Evolutionary conservation across 768 basidiomycete species (phyloP), one percentile per base, ranked within the genome.

Genomic region (Lactarius vividus): DNA sequence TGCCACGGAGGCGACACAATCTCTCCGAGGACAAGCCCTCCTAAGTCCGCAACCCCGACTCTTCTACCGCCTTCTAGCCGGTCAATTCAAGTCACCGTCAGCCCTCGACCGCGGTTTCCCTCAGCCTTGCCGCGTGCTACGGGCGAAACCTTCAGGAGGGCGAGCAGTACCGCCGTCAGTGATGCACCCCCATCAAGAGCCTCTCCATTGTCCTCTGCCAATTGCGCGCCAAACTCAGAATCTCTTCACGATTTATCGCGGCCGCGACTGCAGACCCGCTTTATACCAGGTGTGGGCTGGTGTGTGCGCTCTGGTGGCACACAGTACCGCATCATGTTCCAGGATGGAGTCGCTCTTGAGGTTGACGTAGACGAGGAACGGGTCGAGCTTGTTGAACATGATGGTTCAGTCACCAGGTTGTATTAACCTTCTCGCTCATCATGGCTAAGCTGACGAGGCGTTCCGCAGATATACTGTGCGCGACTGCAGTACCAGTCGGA

Each of bases 341-440:
- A 78, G 23, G 80, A 81, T 70, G 80, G 80, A 1, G 71, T 72
- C 35, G 69, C 74, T 31, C 71, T 81, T 58, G 79, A 80, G 52
- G 73, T 81, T 57, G 79, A 81, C 59, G 77, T 79, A 4, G 80
- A 81, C 57, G 79, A 81, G 65, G 79, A 80, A 52, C 76, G 76
- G 74, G 76, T 76, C 3, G 77, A 79, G 63, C 72, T 77, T 54
- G 74, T 70, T 39, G 72, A 70, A 40, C 71, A 62, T 56, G 61
- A 71, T 3, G 80, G 78, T 1, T 68, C 71, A 35, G 69, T 62
- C 42, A 71, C 72, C 13, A 73, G 75, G 76, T 72, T 9, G 49
- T 23, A 13, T 28, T 28, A 35, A 15, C 44, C 49, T n/a, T 33
- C 61, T 26, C 6, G 2, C 26, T 7, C 29, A 11, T 61, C 40